These are phyloP conservation scores for Arachis stenosperma DNA, from an alignment of 306 rosid genomes.

Conservation along the genomic window DNA sequence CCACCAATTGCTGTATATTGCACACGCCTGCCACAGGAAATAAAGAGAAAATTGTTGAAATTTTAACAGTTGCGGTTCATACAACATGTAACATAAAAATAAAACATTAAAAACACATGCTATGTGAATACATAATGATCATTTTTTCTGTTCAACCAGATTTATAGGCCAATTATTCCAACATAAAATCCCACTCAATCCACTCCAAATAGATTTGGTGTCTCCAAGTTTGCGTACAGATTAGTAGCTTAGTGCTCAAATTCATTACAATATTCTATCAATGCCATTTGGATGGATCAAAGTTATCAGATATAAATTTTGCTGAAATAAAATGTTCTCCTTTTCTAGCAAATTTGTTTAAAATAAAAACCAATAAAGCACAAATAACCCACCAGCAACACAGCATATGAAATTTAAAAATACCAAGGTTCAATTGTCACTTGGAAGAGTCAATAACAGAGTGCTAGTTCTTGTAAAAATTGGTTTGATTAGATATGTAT, in stretches of 20 bases:
- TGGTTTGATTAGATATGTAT: conserved; percentile 5
- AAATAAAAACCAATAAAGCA: not conserved
- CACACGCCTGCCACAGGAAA: conserved; percentile 78
- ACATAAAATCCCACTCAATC: conserved; percentile 8
- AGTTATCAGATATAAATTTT: conserved; percentile 2
- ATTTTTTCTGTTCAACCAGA: not conserved
- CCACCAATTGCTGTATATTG: conserved; percentile 96
- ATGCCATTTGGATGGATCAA: conserved; percentile 12
- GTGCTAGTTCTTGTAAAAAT: not conserved
- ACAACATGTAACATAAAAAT: not conserved
- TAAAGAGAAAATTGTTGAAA: conserved; percentile 13
- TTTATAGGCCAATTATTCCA: not conserved
- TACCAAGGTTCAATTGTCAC: not conserved
- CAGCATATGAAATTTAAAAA: conserved; percentile 6
- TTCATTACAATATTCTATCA: not conserved
- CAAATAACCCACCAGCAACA: conserved; percentile 4
- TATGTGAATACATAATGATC: not conserved
- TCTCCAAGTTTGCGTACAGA: not conserved
- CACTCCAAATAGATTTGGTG: conserved; percentile 7
- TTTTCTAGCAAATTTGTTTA: not conserved
- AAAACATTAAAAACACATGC: not conserved
- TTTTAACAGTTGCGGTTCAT: conserved; percentile 18
- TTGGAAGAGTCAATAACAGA: not conserved
- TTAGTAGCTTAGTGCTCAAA: not conserved
- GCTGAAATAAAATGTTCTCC: conserved; percentile 6